Base-by-base conservation (phyloP, 108 stramenopile genomes). In the Cyclostephanos invisitatus region DNA sequence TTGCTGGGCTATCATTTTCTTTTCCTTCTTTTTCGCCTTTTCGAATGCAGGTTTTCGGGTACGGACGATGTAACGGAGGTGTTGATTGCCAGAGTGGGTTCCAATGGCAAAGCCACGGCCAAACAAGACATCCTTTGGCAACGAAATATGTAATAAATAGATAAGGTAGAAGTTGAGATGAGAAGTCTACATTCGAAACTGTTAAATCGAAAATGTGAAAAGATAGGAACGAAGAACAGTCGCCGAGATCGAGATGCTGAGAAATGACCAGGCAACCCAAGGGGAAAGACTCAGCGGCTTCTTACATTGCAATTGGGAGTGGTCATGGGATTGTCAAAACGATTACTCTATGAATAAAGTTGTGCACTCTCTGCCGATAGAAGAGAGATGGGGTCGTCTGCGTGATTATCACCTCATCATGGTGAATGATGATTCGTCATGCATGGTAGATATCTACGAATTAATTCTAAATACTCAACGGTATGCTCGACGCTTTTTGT, bases 81-180 rank as follows among this genome's bases (percentile, higher is more conserved):
- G 71, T 40, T 74, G 80, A 67, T 89, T 89, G 15, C 88, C 88
- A 14, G 67, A 65, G 54, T 87, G 86, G 51, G 70, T 78, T 60
- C 82, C 85, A 48, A 89, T 82, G 18, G 62, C 71, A 32, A 84
- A 84, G 20, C 86, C 88, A 28, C 86, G 77, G 46, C 88, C 88
- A 48, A 57, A 68, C 12, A 89, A 72, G 5, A 89, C 80, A 67
- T 89, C 88, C 37, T 68, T 56, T 63, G 62, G 14, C 25, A 54
- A 21, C 11, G 9, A 7, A 54, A 25, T 54, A 54, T 54, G 0
- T 3, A 9, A 54, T 9, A 0, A 54, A 25, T 8, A 8, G 22
- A 24, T 4, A 27, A 15, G 25, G 22, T 15, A 12, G 12, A 54
- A 24, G 53, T 54, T 18, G 21, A 15, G 8, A 11, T 2, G 53